Evolutionary conservation across 345 rosid species (phyloP), one percentile per base, ranked within the genome.

Genomic region (Limnanthes douglasii): DNA sequence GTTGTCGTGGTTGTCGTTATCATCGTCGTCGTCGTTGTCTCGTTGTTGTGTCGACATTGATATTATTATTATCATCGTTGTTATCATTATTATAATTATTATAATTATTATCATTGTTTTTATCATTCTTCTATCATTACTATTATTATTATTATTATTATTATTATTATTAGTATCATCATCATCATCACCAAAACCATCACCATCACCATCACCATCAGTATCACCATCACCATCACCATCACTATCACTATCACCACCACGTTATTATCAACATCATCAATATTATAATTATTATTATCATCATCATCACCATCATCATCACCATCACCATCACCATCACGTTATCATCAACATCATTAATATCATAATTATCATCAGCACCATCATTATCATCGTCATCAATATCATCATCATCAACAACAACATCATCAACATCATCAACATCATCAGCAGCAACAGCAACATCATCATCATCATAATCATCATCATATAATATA

Each of bases 11-110:
- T n/a, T n/a, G n/a, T n/a, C n/a, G n/a, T n/a, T n/a, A n/a, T n/a
- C n/a, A n/a, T n/a, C n/a, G n/a, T n/a, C n/a, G n/a, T n/a, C n/a
- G n/a, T n/a, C n/a, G n/a, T n/a, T n/a, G n/a, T n/a, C n/a, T n/a
- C n/a, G n/a, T n/a, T n/a, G n/a, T n/a, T n/a, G n/a, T n/a, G n/a
- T n/a, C n/a, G n/a, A n/a, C 10, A 29, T 29, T 29, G 11, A 8
- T n/a, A 29, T 29, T 29, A 29, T 29, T n/a, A 29, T 29, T 29
- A 29, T 29, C 10, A 29, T 29, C 11, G 11, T 29, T n/a, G 11
- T 29, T 29, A 29, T 29, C 10, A 29, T 29, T 29, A 29, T 29
- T n/a, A 29, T 29, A 8, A 29, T 29, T n/a, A 29, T 29, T 29
- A 29, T 29, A 3, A 29, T 29, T 29, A 29, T 29, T n/a, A 29